Base-by-base conservation (phyloP, 2,329 filamentous ascomycete genomes). In the Diplodia intermedia region DNA sequence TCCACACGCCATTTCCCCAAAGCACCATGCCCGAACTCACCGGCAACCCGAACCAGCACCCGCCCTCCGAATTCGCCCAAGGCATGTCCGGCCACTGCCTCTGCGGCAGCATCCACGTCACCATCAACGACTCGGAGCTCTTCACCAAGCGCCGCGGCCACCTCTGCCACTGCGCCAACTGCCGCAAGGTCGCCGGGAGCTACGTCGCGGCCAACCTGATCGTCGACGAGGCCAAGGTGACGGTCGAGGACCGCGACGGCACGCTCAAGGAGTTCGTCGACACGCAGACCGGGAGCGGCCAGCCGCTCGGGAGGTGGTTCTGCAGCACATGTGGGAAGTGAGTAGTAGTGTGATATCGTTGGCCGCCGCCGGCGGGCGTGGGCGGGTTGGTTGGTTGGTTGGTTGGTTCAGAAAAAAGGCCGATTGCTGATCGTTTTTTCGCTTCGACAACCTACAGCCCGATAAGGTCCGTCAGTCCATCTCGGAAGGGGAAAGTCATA, bases 81-180 rank as follows among this genome's bases (percentile, higher is more conserved):
- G 73, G 72, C 12, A 74, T 83, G 14, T 74, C 74, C 29, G 80
- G 81, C 14, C 77, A 79, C 8, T 85, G 83, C 70, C 78, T 83
- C 49, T 84, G 82, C 73, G 81, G 81, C 65, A 77, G 79, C 68
- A 81, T 86, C 26, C 80, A 74, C n/a, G 82, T 85, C 2, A 83
- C 79, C 9, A 82, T 86, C 71, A 78, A 78, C 69, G 84, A 85
- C 69, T 70, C 72, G 14, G 81, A 84, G 20, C 80, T 85, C 26
- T 85, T 85, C 72, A 78, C 76, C 12, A 76, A 76, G 40, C 77
- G 77, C 7, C 74, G 82, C 36, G 83, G 83, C 1, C 81, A 83
- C 70, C 73, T 85, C 8, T 86, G 84, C 73, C 82, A 85, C 70
- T 86, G 84, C 73, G 74, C 77, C 40, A 86, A 85, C 69, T 86